Evolutionary conservation across 1,284 basidiomycete genomes (phyloP).

Genomic region (Xanthoconium separans): DNA sequence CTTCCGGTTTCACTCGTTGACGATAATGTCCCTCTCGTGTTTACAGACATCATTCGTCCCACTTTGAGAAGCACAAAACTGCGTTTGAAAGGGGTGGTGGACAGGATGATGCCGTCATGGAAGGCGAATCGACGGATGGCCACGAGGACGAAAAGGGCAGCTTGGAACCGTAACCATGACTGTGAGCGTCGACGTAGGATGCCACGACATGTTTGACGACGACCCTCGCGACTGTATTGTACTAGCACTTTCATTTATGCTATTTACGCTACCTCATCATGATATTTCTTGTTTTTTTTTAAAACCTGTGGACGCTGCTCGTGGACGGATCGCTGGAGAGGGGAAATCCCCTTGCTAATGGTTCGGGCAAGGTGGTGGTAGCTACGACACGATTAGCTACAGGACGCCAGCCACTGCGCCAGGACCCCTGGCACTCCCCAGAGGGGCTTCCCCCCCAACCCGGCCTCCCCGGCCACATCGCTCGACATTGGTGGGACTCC

Average conservation of each 20-base stretch:
- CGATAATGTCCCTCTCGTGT: neutral
- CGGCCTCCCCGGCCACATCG: no score
- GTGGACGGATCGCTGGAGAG: no score
- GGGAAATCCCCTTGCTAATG: no score
- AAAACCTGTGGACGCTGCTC: no score
- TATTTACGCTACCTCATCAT: no score
- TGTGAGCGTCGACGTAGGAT: neutral
- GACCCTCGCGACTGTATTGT: neutral
- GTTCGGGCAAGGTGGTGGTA: no score
- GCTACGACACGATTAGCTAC: no score
- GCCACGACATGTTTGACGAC: neutral
- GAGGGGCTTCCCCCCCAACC: no score
- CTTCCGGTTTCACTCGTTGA: neutral
- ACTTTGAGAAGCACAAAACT: conserved; percentile 81
- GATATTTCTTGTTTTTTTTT: neutral
- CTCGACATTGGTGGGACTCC: no score
- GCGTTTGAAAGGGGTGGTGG: conserved; percentile 79
- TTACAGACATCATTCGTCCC: conserved; percentile 69
- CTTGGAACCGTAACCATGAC: conserved; percentile 11
- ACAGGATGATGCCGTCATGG: conserved; percentile 40
- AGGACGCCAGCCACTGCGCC: no score
- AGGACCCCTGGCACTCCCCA: no score
- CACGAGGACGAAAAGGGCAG: conserved; percentile 20
- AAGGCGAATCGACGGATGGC: conserved; percentile 8
- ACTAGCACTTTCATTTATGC: neutral